A percentile compares a stretch with the other conserved stretches of the same genome.
Evolutionary conservation across 495 filamentous ascomycete species (phyloP).

Genomic region (Amorphotheca resinae): DNA sequence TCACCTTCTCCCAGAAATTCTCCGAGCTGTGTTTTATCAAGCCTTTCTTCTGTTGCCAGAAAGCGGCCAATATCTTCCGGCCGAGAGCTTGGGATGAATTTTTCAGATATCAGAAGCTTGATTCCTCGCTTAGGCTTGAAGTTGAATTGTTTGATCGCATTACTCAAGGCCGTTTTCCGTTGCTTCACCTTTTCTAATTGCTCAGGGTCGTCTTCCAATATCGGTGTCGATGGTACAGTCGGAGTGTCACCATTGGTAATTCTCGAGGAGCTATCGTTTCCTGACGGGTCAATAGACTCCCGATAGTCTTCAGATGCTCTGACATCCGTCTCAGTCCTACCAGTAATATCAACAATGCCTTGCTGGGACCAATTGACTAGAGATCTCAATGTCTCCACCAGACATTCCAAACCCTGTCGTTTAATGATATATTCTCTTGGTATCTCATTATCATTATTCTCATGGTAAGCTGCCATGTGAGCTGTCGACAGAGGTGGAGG

Average conservation of each 20-base stretch:
- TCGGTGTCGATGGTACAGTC: conserved; percentile 56
- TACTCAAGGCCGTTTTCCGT: conserved; percentile 79
- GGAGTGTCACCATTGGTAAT: conserved; percentile 44
- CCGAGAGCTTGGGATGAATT: conserved; percentile 66
- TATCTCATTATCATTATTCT: conserved; percentile 51
- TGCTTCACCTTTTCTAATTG: conserved; percentile 90
- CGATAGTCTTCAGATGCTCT: conserved; percentile 65
- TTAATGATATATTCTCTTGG: conserved; percentile 83
- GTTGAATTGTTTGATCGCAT: conserved; percentile 87
- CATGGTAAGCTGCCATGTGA: conserved; percentile 42
- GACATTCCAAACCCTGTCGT: conserved; percentile 69
- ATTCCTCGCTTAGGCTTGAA: conserved; percentile 95
- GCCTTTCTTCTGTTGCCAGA: conserved; percentile 54
- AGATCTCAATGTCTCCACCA: conserved; percentile 80
- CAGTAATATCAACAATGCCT: conserved; percentile 47
- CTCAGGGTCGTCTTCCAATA: conserved; percentile 76
- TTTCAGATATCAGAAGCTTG: conserved; percentile 66
- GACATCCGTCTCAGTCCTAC: conserved; percentile 38
- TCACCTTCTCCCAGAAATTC: conserved; percentile 95
- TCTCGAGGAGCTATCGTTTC: conserved; percentile 32
- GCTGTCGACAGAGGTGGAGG: conserved; percentile 77
- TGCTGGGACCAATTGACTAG: conserved; percentile 88
- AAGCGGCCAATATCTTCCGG: conserved; percentile 81
- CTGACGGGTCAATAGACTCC: conserved; percentile 63
- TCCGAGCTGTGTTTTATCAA: conserved; percentile 86